Percentiles rank a stretch among this genome's conserved stretches.
phyloP scores from a whole-genome alignment of 495 filamentous ascomycete species.

The Podospora pseudopauciseta region DNA sequence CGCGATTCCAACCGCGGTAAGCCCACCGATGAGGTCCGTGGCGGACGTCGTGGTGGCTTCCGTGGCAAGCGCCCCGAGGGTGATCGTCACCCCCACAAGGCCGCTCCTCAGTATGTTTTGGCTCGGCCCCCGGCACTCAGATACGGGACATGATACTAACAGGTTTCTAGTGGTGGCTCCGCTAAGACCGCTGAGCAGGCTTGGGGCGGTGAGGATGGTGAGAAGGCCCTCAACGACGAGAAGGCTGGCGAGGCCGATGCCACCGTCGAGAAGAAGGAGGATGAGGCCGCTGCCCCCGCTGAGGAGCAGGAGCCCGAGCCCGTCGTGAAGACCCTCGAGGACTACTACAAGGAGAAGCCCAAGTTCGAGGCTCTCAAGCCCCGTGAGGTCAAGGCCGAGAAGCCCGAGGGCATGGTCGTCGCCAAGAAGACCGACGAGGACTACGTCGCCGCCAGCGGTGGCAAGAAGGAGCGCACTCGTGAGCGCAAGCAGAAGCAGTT shows the following conservation, averaged over 20 bases:
- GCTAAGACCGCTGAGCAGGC: slow-evolving; percentile 89
- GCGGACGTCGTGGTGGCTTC: slow-evolving; percentile 50
- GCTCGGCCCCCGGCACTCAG: not conserved
- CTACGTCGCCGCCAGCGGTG: slow-evolving; percentile 70
- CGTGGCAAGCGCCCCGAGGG: slow-evolving; percentile 52
- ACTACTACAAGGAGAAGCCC: slow-evolving; percentile 82
- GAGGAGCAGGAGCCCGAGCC: slow-evolving; percentile 55
- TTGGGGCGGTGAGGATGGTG: slow-evolving; percentile 81
- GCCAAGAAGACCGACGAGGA: slow-evolving; percentile 73
- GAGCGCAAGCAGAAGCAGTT: slow-evolving; percentile 89
- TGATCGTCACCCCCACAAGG: slow-evolving; percentile 80
- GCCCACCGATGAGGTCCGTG: slow-evolving; percentile 65
- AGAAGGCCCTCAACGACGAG: slow-evolving; percentile 82
- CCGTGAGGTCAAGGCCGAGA: slow-evolving; percentile 49
- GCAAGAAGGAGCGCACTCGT: slow-evolving; percentile 82
- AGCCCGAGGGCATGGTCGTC: slow-evolving; percentile 89
- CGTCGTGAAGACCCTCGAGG: slow-evolving; percentile 81
- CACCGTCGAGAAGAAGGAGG: slow-evolving; percentile 64
- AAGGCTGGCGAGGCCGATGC: slow-evolving; percentile 82
- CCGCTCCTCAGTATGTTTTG: slow-evolving; percentile 59
- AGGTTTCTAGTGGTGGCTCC: slow-evolving; percentile 59
- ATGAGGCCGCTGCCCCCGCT: slow-evolving; percentile 44
- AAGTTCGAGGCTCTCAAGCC: slow-evolving; percentile 70
- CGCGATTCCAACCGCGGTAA: slow-evolving; percentile 77
- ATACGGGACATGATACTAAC: slow-evolving; percentile 18